Evolutionary conservation across 2,329 filamentous ascomycete species (phyloP), one percentile per base, ranked within the genome.

Genomic region (Lasiodiplodia sp.): DNA sequence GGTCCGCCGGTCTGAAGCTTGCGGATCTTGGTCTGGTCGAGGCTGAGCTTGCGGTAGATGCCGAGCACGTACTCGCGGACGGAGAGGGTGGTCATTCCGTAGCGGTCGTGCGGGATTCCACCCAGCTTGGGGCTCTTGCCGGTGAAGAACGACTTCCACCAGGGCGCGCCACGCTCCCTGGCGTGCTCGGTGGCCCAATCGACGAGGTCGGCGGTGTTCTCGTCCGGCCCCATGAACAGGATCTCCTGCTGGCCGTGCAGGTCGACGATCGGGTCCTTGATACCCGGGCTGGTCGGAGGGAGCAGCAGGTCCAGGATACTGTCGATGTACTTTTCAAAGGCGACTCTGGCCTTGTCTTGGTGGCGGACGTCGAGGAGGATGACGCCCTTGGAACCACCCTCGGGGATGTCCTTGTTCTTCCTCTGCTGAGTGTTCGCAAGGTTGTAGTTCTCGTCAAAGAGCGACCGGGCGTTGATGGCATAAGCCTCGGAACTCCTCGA

Each of bases 101-200:
- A 99, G 51, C 86, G 83, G 79, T 99, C 96, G 81, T 99, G 96
- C 47, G 96, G 96, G 73, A 99, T 99, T 78, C 96, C 96, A 71
- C 96, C 96, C 16, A 99, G 87, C 81, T 92, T 96, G 66, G 94
- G 96, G 74, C 93, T 97, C 87, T 99, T 99, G 77, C 96, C 96
- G 2, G 96, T 99, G 86, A 99, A 99, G 88, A 99, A 99, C 0
- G 96, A 99, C 86, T 99, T 99, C 96, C 96, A 99, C 93, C 95
- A 99, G 34, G 94, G 93, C 4, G 96, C 96, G 56, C 94, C 94
- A 74, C 96, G 90, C 70, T 85, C 84, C 65, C 93, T 89, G 70
- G 96, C 96, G 80, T 99, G 96, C 80, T 96, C 91, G 1, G 96
- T 99, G n/a, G 96, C 96, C 96, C 96, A 99, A 82, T 99, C 90